A percentile compares a stretch with the other conserved stretches of the same genome.
Evolutionary conservation across 179 eudicot genomes (phyloP).

Genomic region (Pouteria campechiana): DNA sequence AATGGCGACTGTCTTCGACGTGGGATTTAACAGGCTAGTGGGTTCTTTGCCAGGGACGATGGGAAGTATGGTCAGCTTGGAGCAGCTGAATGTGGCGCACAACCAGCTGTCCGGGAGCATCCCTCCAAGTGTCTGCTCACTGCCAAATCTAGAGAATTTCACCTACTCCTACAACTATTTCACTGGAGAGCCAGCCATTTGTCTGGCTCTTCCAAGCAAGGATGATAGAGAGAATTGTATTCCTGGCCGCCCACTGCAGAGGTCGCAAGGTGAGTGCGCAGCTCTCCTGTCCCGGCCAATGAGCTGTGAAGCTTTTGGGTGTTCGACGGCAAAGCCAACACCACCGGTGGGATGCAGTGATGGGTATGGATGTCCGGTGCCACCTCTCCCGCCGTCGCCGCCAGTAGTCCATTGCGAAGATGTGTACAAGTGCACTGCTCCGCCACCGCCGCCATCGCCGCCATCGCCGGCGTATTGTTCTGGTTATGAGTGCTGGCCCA

Average conservation of each 20-base stretch:
- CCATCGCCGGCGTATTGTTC: no score
- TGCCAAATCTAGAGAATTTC: conserved; percentile 33
- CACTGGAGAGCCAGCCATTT: conserved; percentile 32
- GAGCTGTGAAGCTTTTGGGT: conserved; percentile 21
- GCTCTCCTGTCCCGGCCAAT: conserved; percentile 17
- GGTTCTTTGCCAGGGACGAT: conserved; percentile 23
- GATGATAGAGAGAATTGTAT: conserved; percentile 33
- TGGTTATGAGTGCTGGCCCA: no score
- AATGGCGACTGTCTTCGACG: conserved; percentile 38
- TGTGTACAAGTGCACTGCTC: no score
- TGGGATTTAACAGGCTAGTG: conserved; percentile 31
- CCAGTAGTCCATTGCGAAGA: no score
- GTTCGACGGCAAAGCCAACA: neutral
- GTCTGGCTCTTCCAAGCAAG: conserved; percentile 12
- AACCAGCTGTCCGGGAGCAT: conserved; percentile 31
- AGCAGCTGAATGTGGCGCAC: conserved; percentile 43
- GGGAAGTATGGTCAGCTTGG: conserved; percentile 29
- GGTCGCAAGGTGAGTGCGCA: conserved; percentile 24
- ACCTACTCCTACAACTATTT: conserved; percentile 42
- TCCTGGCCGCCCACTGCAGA: conserved; percentile 19
- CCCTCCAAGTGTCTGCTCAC: conserved; percentile 27
- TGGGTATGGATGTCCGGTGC: no score
- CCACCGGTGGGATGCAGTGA: no score
- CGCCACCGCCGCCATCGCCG: no score
- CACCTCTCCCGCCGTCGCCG: no score